Conservation (phyloP, 352 stramenopile genomes). For the Phytophthora syringae region DNA sequence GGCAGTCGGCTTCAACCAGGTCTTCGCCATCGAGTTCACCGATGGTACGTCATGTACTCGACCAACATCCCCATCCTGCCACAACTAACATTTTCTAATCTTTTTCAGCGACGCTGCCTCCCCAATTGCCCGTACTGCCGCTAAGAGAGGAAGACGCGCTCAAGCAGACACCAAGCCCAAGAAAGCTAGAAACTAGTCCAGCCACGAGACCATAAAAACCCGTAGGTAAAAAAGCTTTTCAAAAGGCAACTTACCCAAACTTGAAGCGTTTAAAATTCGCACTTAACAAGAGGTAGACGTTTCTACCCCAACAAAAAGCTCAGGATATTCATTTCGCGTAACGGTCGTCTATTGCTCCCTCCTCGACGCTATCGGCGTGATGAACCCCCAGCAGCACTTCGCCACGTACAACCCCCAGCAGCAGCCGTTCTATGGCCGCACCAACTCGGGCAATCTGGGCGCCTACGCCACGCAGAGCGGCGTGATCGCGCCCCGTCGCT, state of each 20-base stretch:
- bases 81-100: conserved; percentile 11
- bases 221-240: not conserved
- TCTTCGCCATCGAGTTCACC: conserved; percentile 82
- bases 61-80: no score
- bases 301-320: conserved; percentile 4
- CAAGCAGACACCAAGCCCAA: conserved; percentile 26
- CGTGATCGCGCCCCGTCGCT: conserved; percentile 22
- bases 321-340: conserved; percentile 16
- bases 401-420: conserved; percentile 57
- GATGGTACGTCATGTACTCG: conserved; percentile 49
- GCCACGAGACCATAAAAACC: not conserved
- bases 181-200: conserved; percentile 44
- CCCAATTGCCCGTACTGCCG: conserved; percentile 33
- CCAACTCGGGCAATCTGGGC: conserved; percentile 32
- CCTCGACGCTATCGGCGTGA: conserved; percentile 19
- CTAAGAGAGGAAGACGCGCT: conserved; percentile 26
- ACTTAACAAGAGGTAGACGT: not conserved
- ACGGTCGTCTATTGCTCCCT: conserved; percentile 4
- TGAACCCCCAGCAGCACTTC: conserved; percentile 69
- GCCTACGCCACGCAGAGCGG: conserved; percentile 39
- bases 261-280: not conserved
- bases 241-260: no score
- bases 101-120: conserved; percentile 56
- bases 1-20: conserved; percentile 70
- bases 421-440: conserved; percentile 47